Percentiles rank a stretch among this genome's conserved stretches.
Conservation (phyloP, 148 eudicot species). For the Linanthus parryae region DNA sequence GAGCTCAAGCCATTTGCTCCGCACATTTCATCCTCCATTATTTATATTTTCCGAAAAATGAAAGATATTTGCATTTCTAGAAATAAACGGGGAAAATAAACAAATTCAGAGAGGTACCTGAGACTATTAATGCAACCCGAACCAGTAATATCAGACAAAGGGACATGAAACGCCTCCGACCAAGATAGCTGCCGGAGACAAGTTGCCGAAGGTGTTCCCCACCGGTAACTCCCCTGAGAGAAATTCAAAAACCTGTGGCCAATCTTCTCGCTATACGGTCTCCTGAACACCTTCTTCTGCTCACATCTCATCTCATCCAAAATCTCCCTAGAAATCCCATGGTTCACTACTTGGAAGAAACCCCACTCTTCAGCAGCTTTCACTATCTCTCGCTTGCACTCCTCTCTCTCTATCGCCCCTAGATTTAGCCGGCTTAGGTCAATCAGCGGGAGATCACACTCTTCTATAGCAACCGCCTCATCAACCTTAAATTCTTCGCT, state of each 20-base stretch:
- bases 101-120: constrained; percentile 50
- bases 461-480: constrained; percentile 14
- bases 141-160: constrained; percentile 38
- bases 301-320: constrained; percentile 47
- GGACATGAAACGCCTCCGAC: constrained; percentile 93
- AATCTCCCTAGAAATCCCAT: constrained; percentile 37
- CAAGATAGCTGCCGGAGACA: constrained; percentile 62
- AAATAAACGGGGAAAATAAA: too few species aligned
- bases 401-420: constrained; percentile 25
- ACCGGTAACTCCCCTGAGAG: constrained; percentile 66
- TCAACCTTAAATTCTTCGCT: not conserved
- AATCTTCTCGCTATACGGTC: constrained; percentile 52
- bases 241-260: constrained; percentile 32
- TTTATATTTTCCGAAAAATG: too few species aligned
- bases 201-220: constrained; percentile 83
- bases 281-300: constrained; percentile 48
- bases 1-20: too few species aligned
- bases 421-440: constrained; percentile 33
- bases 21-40: too few species aligned
- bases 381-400: constrained; percentile 52
- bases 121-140: constrained; percentile 24
- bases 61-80: too few species aligned
- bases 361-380: constrained; percentile 72
- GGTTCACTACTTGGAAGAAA: constrained; percentile 82
- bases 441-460: constrained; percentile 43